phyloP scores from a whole-genome alignment of 1,139 yeast species.

The Pneumocystis jirovecii region DNA sequence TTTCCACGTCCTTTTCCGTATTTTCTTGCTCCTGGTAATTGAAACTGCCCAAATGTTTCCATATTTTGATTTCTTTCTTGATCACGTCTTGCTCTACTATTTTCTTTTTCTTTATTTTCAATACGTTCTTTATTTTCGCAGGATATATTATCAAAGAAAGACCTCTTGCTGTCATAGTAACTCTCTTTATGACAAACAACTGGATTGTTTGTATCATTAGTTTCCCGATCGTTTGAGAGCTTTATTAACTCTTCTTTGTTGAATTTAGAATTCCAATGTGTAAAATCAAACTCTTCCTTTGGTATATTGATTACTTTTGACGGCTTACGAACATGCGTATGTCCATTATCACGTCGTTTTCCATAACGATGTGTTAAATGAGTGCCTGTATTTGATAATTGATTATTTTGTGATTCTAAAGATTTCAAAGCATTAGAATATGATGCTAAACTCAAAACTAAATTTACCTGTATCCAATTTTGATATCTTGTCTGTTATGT shows the following conservation, averaged over 20 bases:
- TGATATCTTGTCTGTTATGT: conserved; percentile 20
- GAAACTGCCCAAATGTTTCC: conserved; percentile 52
- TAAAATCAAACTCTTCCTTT: conserved; percentile 9
- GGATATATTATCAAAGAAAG: conserved; percentile 46
- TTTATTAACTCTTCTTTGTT: conserved; percentile 5
- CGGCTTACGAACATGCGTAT: conserved; percentile 5
- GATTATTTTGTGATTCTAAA: neutral
- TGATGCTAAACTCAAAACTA: neutral
- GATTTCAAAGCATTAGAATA: neutral
- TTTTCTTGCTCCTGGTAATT: conserved; percentile 20
- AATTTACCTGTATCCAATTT: neutral
- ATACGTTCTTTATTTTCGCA: conserved; percentile 14
- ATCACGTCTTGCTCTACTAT: conserved; percentile 30
- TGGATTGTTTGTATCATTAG: conserved; percentile 39
- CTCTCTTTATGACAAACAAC: conserved; percentile 59
- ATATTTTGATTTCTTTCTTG: conserved; percentile 47
- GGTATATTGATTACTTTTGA: conserved; percentile 9
- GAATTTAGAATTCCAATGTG: conserved; percentile 11
- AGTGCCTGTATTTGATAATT: conserved; percentile 4
- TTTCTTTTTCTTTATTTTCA: conserved; percentile 13
- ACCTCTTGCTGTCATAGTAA: conserved; percentile 36
- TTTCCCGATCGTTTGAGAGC: conserved; percentile 14
- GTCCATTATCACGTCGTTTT: neutral
- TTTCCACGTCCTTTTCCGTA: conserved; percentile 25
- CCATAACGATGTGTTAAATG: conserved; percentile 2